Evolutionary conservation across 768 basidiomycete species (phyloP).

Genomic region (Xerocomellus chrysenteron): DNA sequence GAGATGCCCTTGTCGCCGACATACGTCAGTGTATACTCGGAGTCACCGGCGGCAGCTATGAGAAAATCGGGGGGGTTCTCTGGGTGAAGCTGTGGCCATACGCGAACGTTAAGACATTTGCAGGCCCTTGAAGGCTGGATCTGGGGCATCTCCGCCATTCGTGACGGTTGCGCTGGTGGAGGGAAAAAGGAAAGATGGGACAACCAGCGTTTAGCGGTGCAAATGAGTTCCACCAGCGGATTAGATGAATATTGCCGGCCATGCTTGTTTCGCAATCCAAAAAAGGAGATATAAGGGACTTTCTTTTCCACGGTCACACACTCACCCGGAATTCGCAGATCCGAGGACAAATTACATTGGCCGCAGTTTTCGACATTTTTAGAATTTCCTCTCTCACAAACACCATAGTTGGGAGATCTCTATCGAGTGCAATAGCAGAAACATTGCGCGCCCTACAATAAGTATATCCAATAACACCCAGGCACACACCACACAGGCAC

Average conservation of each 20-base stretch:
- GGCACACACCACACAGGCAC: slow-evolving; percentile 1
- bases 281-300: slow-evolving; percentile 19
- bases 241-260: slow-evolving; percentile 34
- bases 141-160: slow-evolving; percentile 25
- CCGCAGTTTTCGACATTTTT: slow-evolving; percentile 8
- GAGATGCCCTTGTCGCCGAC: slow-evolving; percentile 67
- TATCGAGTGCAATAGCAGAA: not conserved
- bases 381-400: slow-evolving; percentile 7
- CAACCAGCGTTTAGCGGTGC: slow-evolving; percentile 27
- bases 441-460: not conserved
- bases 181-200: slow-evolving; percentile 17
- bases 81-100: slow-evolving; percentile 37
- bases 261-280: slow-evolving; percentile 24
- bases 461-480: not conserved
- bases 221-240: slow-evolving; percentile 23
- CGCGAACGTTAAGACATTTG: slow-evolving; percentile 69
- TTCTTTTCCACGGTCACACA: slow-evolving; percentile 24
- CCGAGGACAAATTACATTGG: slow-evolving; percentile 4
- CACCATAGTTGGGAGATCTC: not conserved
- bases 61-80: slow-evolving; percentile 38
- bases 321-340: not conserved
- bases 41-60: slow-evolving; percentile 23
- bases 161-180: slow-evolving; percentile 13
- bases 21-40: slow-evolving; percentile 53
- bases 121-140: slow-evolving; percentile 48